Evolutionary conservation across 306 rosid genomes (phyloP), one percentile per base, ranked within the genome.

Genomic region (Castanopsis chinensis): DNA sequence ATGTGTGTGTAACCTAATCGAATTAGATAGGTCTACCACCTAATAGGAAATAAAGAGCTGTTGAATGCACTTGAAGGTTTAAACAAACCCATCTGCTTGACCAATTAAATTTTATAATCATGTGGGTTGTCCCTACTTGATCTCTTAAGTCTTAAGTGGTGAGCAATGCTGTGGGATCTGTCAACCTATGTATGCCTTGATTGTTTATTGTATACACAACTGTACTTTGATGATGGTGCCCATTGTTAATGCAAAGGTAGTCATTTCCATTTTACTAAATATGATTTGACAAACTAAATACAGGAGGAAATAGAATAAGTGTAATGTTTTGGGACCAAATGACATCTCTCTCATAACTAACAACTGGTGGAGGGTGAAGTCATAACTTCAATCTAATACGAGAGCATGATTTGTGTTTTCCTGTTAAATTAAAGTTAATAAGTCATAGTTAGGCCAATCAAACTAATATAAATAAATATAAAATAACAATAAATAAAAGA

Each of bases 391-490:
- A 35, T 67, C 72, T 45, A 18, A 33, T 18, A 15, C 3, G 12
- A 64, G 70, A 14, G 70, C 69, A 19, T 33, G 52, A 33, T 21
- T 67, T 67, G 9, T 67, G 35, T 33, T 33, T 33, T 5, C 72
- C 23, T 33, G 52, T 35, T 67, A 33, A 33, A 19, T 33, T 32
- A 32, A 9, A 35, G 72, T 30, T 32, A 60, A 27, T 5, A 67
- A 35, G 72, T 17, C 51, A 65, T 14, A 67, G 49, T 67, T 67
- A 33, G 72, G 51, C 49, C 72, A 32, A 75, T 69, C 68, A 56
- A 57, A 74, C 83, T 41, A n/a, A 37, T 27, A 20, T 68, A 51
- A 23, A 56, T 15, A n/a, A 28, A 30, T 19, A 54, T 17, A 45
- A 60, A 59, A 45, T 28, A 53, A 51, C 17, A 52, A 65, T 61